These are phyloP conservation scores for Rhodotorula sphaerocarpa DNA, from an alignment of 768 basidiomycete species.

Conservation along the genomic window DNA sequence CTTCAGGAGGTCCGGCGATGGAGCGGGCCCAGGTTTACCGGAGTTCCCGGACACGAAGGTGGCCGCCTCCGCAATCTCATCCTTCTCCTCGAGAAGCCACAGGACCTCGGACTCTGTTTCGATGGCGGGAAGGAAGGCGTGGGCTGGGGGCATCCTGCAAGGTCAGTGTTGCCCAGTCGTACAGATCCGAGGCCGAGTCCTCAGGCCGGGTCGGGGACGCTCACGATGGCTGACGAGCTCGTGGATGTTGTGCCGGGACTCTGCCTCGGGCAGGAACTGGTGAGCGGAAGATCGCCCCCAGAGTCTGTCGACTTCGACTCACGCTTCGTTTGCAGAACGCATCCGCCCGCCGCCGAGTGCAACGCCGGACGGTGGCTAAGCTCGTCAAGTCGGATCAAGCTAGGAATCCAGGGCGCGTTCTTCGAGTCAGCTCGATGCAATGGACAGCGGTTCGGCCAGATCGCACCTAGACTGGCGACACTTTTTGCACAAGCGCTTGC, in stretches of 20 bases:
- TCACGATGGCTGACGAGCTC: neutral
- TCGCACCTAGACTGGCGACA: neutral
- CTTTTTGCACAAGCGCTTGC: conserved; percentile 5
- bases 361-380: neutral
- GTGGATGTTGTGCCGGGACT: neutral
- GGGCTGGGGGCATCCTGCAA: neutral
- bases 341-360: no score
- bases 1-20: no score
- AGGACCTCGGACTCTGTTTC: neutral
- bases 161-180: no score
- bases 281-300: neutral
- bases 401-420: neutral
- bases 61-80: neutral
- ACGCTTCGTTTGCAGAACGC: no score
- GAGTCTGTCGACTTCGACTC: no score
- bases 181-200: no score
- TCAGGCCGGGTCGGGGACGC: neutral
- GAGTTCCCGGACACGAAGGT: neutral
- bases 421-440: neutral
- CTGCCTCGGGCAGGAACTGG: neutral
- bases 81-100: neutral
- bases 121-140: neutral
- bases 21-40: neutral
- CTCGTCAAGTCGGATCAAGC: neutral
- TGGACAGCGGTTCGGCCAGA: neutral